These are phyloP conservation scores for Penicillium arizonense DNA, from an alignment of 495 filamentous ascomycete genomes.

Conservation along the genomic window DNA sequence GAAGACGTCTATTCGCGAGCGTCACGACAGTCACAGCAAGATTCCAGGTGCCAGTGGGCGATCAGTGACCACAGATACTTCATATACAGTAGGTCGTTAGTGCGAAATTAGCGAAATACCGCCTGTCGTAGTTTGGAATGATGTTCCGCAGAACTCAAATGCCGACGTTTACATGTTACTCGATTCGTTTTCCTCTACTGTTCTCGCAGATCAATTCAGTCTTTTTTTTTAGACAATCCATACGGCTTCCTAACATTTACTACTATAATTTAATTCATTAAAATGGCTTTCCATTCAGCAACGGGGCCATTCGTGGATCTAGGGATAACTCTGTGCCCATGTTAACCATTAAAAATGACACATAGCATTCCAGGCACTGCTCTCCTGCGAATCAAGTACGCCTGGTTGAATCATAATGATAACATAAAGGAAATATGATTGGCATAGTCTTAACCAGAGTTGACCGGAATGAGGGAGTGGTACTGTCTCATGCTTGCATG, in stretches of 20 bases:
- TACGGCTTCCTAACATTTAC: too few relatives aligned
- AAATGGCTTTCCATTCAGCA: not conserved
- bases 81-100: constrained; percentile 9
- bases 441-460: too few relatives aligned
- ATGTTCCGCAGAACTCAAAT: constrained; percentile 6
- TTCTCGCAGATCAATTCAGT: not conserved
- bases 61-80: constrained; percentile 10
- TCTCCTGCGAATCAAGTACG: not conserved
- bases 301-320: constrained; percentile 5
- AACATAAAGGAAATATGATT: not conserved
- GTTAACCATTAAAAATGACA: constrained; percentile 11
- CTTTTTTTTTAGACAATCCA: not conserved
- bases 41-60: not conserved
- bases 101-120: constrained; percentile 3
- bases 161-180: not conserved
- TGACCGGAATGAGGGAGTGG: constrained; percentile 10
- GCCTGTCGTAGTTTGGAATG: constrained; percentile 18
- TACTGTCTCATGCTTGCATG: constrained; percentile 3
- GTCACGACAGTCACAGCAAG: not conserved
- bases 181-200: not conserved
- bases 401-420: constrained; percentile 18
- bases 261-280: too few relatives aligned
- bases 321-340: constrained; percentile 13
- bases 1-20: not conserved
- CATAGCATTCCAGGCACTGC: constrained; percentile 15